These are phyloP conservation scores for Neofusicoccum cordaticola DNA, from an alignment of 2,329 filamentous ascomycete species.

Conservation along the genomic window DNA sequence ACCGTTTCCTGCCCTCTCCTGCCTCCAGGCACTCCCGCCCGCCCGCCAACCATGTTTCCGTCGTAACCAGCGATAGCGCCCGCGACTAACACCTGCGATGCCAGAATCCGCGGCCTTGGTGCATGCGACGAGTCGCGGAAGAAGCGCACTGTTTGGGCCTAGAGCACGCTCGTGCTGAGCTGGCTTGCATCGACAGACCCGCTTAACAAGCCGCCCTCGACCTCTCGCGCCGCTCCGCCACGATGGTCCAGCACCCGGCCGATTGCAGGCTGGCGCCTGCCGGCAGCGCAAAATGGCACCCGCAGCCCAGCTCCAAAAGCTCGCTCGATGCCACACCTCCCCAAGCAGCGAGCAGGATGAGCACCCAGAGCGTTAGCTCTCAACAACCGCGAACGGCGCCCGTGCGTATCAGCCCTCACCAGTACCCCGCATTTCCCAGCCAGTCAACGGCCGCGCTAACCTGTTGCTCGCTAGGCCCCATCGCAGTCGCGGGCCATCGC, in stretches of 20 bases:
- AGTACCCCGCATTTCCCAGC: slow-evolving; percentile 17
- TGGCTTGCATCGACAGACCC: slow-evolving; percentile 15
- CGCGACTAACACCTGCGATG: slow-evolving; percentile 15
- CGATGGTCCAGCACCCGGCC: slow-evolving; percentile 9
- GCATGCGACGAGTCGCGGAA: slow-evolving; percentile 18
- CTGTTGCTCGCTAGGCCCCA: slow-evolving; percentile 9
- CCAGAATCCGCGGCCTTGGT: slow-evolving; percentile 12
- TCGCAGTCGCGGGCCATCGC: slow-evolving; percentile 5
- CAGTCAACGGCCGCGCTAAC: slow-evolving; percentile 17
- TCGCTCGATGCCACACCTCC: slow-evolving; percentile 14
- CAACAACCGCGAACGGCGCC: slow-evolving; percentile 12
- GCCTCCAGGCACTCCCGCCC: slow-evolving; percentile 11
- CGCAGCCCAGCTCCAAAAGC: slow-evolving; percentile 9
- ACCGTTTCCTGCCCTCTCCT: slow-evolving; percentile 5
- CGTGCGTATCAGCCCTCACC: slow-evolving; percentile 1
- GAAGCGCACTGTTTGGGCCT: slow-evolving; percentile 11
- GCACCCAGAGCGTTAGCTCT: slow-evolving; percentile 12
- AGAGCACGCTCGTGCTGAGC: slow-evolving; percentile 17
- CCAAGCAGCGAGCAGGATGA: slow-evolving; percentile 12
- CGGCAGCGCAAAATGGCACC: slow-evolving; percentile 14
- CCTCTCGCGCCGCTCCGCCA: slow-evolving; percentile 10
- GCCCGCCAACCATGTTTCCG: slow-evolving; percentile 14
- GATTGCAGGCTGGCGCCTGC: slow-evolving; percentile 13
- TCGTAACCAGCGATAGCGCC: slow-evolving; percentile 14
- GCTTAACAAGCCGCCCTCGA: slow-evolving; percentile 9